Evolutionary conservation across 345 rosid species (phyloP), one percentile per base, ranked within the genome.

Genomic region (Jatropha curcas): DNA sequence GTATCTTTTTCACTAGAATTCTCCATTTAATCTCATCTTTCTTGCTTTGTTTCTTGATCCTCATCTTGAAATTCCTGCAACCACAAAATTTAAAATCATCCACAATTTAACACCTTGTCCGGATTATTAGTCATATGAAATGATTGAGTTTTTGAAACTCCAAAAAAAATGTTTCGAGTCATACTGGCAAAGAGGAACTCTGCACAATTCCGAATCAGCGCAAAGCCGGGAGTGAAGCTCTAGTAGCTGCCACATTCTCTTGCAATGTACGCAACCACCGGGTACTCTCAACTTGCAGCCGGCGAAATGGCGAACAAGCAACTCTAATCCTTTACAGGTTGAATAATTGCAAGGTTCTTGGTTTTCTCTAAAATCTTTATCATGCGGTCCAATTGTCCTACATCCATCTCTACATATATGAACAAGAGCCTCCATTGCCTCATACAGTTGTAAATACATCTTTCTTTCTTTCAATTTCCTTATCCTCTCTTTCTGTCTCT

Each of bases 321-420:
- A 77, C 55, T 94, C 98, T 2, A 94, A 81, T 50, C 98, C 97
- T 31, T 89, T 90, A 72, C 98, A 94, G 4, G 97, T 89, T 72
- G 83, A 72, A 60, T 88, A 92, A 2, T 71, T 65, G 80, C 98
- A 94, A 2, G 89, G 82, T 16, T 73, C 76, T 50, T 87, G 87
- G 71, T 86, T 71, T 27, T 79, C 82, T 62, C 72, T 77, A 13
- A 90, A 83, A 50, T 76, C 95, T 81, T 89, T 89, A 56, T 90
- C 97, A 20, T 87, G 88, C 1, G 98, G 97, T 22, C 97, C 97
- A 39, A 94, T 94, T 14, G 98, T 94, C 59, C 78, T 81, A 51
- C 98, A 92, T 12, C 97, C 97, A 27, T 94, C 97, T 76, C 93
- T 83, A 65, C 95, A 94, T 76, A 92, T 92, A 76, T 94, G 98